Base-by-base conservation (phyloP, 2,329 filamentous ascomycete species). In the Aspergillus brunneoviolaceus region DNA sequence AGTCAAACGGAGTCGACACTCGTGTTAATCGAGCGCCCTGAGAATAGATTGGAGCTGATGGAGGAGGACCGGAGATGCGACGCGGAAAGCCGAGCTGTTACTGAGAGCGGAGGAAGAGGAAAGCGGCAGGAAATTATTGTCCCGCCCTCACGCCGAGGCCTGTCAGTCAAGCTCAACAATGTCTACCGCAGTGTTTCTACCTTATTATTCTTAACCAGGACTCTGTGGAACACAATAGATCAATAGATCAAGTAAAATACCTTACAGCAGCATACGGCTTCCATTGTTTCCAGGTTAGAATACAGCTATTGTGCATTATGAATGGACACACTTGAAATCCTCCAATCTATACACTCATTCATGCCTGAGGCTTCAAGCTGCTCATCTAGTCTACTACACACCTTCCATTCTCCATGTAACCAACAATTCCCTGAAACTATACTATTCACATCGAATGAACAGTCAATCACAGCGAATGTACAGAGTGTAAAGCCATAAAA, bases 41-140 rank as follows among this genome's bases (percentile, higher is more conserved):
- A 49, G 35, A 55, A 29, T 16, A 33, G 9, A 19, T 19, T 45
- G 16, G 12, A 29, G 19, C 10, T 35, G 53, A 10, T 25, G 53
- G 42, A 12, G 33, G 33, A 25, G n/a, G 10, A 31, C 2, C 29
- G 27, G 42, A 55, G 47, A 55, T 55, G 53, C 53, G 53, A 55
- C 19, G 42, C 53, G 53, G 53, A 45, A 55, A 55, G 39, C 39
- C 39, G 16, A 45, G 39, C 39, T 21, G 53, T 29, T 29, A 29
- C 39, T n/a, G 39, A 33, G 48, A 27, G 12, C 21, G 25, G 52
- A 55, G 52, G 39, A 31, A 31, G 21, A 19, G 25, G n/a, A 55
- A 55, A 35, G 53, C 53, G 53, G 53, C 47, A 47, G 48, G 48
- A 55, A 55, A 48, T 21, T 55, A 11, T 23, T 19, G 39, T 45